These are phyloP conservation scores for Physcomitrium patens DNA, from an alignment of 225 moss, liverwort and hornwort genomes.

Conservation along the genomic window DNA sequence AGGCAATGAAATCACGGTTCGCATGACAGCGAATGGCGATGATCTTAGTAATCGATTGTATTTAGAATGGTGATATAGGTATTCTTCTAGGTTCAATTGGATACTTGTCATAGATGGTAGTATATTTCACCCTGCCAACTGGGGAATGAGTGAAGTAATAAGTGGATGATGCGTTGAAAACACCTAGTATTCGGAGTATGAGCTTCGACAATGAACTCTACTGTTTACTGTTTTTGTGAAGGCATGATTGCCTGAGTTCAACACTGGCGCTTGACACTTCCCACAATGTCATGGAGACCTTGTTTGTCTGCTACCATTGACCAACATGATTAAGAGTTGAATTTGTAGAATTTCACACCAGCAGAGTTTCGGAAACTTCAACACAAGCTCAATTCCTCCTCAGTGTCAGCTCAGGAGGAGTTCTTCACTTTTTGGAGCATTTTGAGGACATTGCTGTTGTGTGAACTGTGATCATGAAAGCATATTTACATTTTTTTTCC, in stretches of 20 bases:
- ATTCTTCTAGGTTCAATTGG: conserved; percentile 19
- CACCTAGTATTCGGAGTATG: background rate
- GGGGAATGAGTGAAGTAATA: conserved; percentile 1
- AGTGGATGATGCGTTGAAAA: background rate
- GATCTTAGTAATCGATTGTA: conserved; percentile 14
- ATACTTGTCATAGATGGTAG: background rate
- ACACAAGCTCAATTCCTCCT: too few relatives aligned
- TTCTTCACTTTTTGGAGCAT: conserved; percentile 27
- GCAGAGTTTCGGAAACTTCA: background rate
- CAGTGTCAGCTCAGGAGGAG: background rate
- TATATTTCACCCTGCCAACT: conserved; percentile 4
- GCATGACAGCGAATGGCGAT: conserved; percentile 5
- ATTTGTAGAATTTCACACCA: conserved; percentile 8
- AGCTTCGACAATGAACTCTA: conserved; percentile 20
- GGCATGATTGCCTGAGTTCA: conserved; percentile 10
- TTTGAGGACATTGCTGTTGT: conserved; percentile 32
- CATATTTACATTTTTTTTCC: conserved; percentile 15
- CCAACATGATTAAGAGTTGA: conserved; percentile 8
- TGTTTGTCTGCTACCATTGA: conserved; percentile 19
- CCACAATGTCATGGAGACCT: conserved; percentile 5
- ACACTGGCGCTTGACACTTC: conserved; percentile 29
- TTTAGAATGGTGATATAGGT: background rate
- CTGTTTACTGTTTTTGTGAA: conserved; percentile 29
- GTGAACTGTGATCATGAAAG: conserved; percentile 31
- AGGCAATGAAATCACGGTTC: background rate